Percentiles rank a stretch among this genome's conserved stretches.
Conservation (phyloP, 23 red algal genomes). For the Gracilaria domingensis region DNA sequence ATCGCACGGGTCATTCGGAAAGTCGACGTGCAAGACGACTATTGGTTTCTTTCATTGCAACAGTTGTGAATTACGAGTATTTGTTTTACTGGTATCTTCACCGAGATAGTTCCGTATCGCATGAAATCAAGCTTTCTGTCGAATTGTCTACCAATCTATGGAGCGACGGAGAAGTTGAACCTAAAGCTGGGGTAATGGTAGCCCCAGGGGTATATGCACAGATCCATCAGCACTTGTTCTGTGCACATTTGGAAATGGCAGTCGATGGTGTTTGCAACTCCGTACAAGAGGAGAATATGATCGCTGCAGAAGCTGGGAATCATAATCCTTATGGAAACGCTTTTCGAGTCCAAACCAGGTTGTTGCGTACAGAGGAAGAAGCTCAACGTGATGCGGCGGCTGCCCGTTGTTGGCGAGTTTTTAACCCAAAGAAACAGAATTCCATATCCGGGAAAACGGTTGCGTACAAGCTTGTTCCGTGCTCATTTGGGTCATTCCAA, state of each 20-base stretch:
- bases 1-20: constrained; percentile 73
- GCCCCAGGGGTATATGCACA: constrained; percentile 72
- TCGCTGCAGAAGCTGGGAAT: constrained; percentile 6
- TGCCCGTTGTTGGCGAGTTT: constrained; percentile 65
- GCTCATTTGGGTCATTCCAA: constrained; percentile 22
- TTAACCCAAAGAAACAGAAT: constrained; percentile 66
- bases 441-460: constrained; percentile 62
- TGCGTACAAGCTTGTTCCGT: constrained; percentile 84
- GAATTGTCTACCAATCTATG: constrained; percentile 71
- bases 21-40: constrained; percentile 71
- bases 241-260: constrained; percentile 80
- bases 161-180: constrained; percentile 54
- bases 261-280: constrained; percentile 75
- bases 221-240: constrained; percentile 91
- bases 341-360: constrained; percentile 24
- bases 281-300: constrained; percentile 43
- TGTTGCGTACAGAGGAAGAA: constrained; percentile 38
- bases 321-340: constrained; percentile 37
- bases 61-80: constrained; percentile 94
- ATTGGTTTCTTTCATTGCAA: constrained; percentile 79
- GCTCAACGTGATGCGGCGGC: constrained; percentile 25
- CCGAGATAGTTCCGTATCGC: constrained; percentile 76
- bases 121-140: constrained; percentile 77
- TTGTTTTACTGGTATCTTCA: constrained; percentile 87
- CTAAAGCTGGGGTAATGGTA: constrained; percentile 73